A percentile compares a stretch with the other conserved stretches of the same genome.
Evolutionary conservation across 257 asterid species (phyloP).

Genomic region (Solanum stenotomum): DNA sequence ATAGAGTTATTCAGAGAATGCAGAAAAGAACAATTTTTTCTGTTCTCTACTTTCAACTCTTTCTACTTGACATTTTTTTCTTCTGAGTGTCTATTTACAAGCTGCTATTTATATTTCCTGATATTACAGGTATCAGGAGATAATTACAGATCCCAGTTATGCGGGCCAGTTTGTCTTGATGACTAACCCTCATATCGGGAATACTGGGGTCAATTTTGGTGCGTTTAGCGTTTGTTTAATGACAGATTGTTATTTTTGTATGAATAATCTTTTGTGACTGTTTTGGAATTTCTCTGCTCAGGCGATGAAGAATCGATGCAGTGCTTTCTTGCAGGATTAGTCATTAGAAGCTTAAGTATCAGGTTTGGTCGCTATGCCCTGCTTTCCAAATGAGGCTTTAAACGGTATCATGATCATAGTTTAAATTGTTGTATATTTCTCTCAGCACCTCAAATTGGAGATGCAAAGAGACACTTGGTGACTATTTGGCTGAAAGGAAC

Average conservation of each 20-base stretch:
- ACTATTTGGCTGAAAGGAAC: constrained; percentile 81
- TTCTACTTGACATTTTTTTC: not conserved
- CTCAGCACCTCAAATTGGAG: constrained; percentile 91
- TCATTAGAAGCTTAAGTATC: constrained; percentile 83
- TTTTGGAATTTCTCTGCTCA: constrained; percentile 16
- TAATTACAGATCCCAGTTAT: constrained; percentile 92
- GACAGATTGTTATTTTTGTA: not conserved
- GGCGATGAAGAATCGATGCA: constrained; percentile 84
- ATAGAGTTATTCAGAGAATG: not conserved
- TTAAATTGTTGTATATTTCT: constrained; percentile 1
- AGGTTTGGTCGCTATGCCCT: constrained; percentile 32
- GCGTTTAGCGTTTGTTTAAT: constrained; percentile 8
- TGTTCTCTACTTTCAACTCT: not conserved
- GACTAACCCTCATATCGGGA: constrained; percentile 97
- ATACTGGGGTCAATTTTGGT: constrained; percentile 92
- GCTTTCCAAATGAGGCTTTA: not conserved
- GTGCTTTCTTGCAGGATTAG: constrained; percentile 82
- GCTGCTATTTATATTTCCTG: not conserved
- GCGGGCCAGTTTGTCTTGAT: constrained; percentile 96
- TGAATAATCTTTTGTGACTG: not conserved
- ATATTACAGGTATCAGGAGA: constrained; percentile 78
- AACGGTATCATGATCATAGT: not conserved
- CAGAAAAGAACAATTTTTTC: not conserved
- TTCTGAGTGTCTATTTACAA: not conserved
- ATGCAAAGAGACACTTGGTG: constrained; percentile 68